Base-by-base conservation (phyloP, 768 basidiomycete species). In the Lanmaoa rubissima region DNA sequence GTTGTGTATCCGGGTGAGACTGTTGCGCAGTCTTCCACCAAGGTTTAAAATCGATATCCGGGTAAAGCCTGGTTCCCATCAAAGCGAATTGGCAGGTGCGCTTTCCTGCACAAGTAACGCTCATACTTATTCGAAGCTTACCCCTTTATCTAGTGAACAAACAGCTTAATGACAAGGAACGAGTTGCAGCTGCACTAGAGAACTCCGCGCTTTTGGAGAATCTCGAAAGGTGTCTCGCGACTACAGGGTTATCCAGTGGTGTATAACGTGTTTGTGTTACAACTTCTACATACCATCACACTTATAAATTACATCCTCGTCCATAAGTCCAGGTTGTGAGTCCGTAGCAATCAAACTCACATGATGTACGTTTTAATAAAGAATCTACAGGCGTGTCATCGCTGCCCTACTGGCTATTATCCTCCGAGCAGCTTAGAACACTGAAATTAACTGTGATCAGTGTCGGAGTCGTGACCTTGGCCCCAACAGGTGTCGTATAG, bases 131-230 rank as follows among this genome's bases (percentile, higher is more conserved):
- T 35, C 8, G 4, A n/a, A 24, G 17, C 31, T 46, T 26, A 14
- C 3, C 11, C 50, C 3, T 39, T 8, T 13, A 8, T 26, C 47
- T 61, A 96, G 97, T 99, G 12, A 99, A 98, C 74, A 98, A 98
- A 71, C 97, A 99, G 67, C 79, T 99, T 35, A 99, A 99, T 65
- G 97, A 99, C 76, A 99, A 99, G 73, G 97, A 99, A 74, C 82
- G 97, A 40, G 97, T 98, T 2, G 94, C 94, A 26, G 97, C 97
- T 12, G 97, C 97, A 1, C 79, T 98, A 47, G 97, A 99, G 73
- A 98, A 98, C 73, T 81, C 85, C 3, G 82, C 88, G 31, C 80
- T 99, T 5, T 69, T 98, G 2, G 88, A 89, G 53, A 92, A 92
- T 0, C 84, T 99, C 11, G 95, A 98, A 70, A 86, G 87, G 34